Evolutionary conservation across 441 rosid genomes (phyloP), one percentile per base, ranked within the genome.

Genomic region (Gossypium davidsonii): DNA sequence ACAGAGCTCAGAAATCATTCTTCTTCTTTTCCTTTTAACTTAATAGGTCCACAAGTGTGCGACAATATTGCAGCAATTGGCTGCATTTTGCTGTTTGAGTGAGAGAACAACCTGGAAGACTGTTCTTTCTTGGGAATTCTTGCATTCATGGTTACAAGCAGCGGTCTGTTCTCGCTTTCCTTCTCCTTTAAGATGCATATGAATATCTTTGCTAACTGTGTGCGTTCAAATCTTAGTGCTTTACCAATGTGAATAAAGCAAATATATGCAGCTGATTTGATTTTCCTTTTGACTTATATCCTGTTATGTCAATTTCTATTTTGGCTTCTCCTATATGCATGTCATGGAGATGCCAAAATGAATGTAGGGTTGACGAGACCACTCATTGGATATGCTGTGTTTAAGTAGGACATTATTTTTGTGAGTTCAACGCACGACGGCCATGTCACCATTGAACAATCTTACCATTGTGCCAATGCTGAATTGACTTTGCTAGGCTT

Each of bases 11-110:
- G 14, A 70, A 21, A 51, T 39, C 15, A 57, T 71, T 56, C 60
- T 83, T 56, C 63, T 83, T 73, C 28, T 70, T 62, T 15, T 37
- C 71, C 55, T 70, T 60, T 73, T 46, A 42, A 42, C 77, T 73
- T 75, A 48, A 61, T 82, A 94, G 97, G 99, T 92, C 64, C 97
- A 92, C 72, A 94, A 91, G 77, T 90, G 98, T 67, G 93, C 97
- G 6, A 90, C 94, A 9, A 90, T 95, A 76, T 84, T 95, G 86
- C 99, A 92, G 78, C 98, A 90, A 31, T 74, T 95, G 86, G 96
- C 99, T 67, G 96, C 96, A 67, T 80, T 92, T 76, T 92, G 99
- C 86, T 88, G 89, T 79, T 83, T 88, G 79, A 87, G 98, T 23
- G 98, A 92, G 79, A 85, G 90, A 80, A 85, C 88, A 7, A 77